A percentile compares a stretch with the other conserved stretches of the same genome.
phyloP scores from a whole-genome alignment of 1,139 yeast genomes.

The Protomyces arabidopsidicola region DNA sequence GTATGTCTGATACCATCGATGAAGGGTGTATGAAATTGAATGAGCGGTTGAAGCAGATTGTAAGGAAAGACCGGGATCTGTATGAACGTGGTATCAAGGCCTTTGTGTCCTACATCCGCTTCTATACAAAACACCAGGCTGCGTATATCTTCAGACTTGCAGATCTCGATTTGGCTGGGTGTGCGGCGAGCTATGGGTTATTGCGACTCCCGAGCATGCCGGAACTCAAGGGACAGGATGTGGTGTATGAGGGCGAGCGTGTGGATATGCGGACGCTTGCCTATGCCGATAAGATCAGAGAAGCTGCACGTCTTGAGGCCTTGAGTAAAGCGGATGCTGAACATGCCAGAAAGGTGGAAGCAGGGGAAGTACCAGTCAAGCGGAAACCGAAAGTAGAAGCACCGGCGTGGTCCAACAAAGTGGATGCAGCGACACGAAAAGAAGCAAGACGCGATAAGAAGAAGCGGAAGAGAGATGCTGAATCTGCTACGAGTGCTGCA shows the following conservation, averaged over 20 bases:
- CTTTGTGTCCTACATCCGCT: slow-evolving; percentile 76
- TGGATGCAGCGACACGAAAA: slow-evolving; percentile 38
- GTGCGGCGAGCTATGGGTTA: slow-evolving; percentile 75
- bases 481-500: neutral
- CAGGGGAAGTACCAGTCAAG: neutral
- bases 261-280: slow-evolving; percentile 26
- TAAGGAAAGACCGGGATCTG: slow-evolving; percentile 27
- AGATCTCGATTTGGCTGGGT: slow-evolving; percentile 62
- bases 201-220: slow-evolving; percentile 92
- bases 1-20: slow-evolving; percentile 28
- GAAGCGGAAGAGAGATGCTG: slow-evolving; percentile 59
- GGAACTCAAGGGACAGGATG: slow-evolving; percentile 49
- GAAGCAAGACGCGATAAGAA: slow-evolving; percentile 56
- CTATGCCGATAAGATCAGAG: slow-evolving; percentile 27
- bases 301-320: slow-evolving; percentile 27
- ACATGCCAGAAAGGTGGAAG: neutral
- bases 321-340: slow-evolving; percentile 10
- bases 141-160: slow-evolving; percentile 77
- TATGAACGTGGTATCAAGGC: slow-evolving; percentile 54
- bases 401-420: slow-evolving; percentile 75
- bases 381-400: slow-evolving; percentile 49
- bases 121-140: slow-evolving; percentile 87
- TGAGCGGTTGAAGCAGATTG: slow-evolving; percentile 11
- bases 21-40: slow-evolving; percentile 1
- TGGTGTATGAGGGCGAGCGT: slow-evolving; percentile 24